A percentile compares a stretch with the other conserved stretches of the same genome.
Conservation (phyloP, 257 asterid genomes). For the Petrea volubilis region DNA sequence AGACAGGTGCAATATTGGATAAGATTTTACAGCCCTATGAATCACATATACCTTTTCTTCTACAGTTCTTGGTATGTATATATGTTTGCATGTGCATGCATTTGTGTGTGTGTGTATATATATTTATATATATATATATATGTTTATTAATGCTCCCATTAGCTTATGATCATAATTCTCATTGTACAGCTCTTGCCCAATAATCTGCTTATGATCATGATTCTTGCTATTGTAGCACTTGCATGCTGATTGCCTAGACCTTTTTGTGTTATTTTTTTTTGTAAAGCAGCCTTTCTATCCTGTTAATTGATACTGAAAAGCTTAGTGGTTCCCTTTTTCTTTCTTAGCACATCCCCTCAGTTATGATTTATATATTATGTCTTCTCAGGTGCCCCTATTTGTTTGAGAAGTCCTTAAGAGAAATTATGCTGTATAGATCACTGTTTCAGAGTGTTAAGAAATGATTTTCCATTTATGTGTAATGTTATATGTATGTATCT, state of each 20-base stretch:
- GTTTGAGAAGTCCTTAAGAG: background rate
- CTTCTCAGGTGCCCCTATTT: background rate
- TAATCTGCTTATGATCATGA: background rate
- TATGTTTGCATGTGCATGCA: slow-evolving; percentile 6
- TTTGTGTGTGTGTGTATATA: background rate
- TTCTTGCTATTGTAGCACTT: background rate
- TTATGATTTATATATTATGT: background rate
- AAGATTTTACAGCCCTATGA: slow-evolving; percentile 85
- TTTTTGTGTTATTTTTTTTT: background rate
- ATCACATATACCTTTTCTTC: slow-evolving; percentile 93
- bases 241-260: background rate
- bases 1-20: slow-evolving; percentile 81
- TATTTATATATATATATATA: background rate
- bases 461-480: background rate
- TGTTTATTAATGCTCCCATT: slow-evolving; percentile 7
- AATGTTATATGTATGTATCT: background rate
- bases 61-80: slow-evolving; percentile 80
- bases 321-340: background rate
- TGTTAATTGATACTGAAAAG: background rate
- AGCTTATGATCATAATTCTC: background rate
- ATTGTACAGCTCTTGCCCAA: slow-evolving; percentile 10
- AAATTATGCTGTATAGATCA: background rate
- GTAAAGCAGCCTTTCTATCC: background rate
- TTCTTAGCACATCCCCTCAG: background rate
- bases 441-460: background rate